Conservation (phyloP, 164 flowering plant genomes). For the Dillenia suffruticosa region DNA sequence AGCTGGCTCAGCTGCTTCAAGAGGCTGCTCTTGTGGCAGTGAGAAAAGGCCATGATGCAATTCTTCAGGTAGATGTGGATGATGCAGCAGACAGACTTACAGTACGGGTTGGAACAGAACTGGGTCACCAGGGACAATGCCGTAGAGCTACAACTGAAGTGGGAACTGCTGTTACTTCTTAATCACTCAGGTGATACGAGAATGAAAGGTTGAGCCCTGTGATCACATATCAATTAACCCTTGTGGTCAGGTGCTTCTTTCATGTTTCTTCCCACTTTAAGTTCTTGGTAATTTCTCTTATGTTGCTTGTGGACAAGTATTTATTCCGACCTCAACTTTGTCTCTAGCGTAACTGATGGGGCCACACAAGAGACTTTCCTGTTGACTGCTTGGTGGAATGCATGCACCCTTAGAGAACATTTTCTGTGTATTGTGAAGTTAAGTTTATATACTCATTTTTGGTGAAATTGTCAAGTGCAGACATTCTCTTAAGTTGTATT, state of each 20-base stretch:
- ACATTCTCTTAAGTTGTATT: conserved; percentile 82
- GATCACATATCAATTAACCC: conserved; percentile 84
- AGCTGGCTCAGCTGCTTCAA: conserved; percentile 86
- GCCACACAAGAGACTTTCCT: too few relatives aligned
- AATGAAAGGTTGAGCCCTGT: conserved; percentile 73
- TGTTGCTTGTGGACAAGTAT: too few relatives aligned
- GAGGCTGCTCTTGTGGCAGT: conserved; percentile 98
- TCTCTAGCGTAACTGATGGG: too few relatives aligned
- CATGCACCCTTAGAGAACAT: too few relatives aligned
- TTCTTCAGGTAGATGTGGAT: conserved; percentile 79
- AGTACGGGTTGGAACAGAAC: conserved; percentile 69
- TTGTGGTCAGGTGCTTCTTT: conserved; percentile 68
- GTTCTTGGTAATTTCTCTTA: background rate
- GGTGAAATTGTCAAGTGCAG: conserved; percentile 35
- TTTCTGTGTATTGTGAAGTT: too few relatives aligned
- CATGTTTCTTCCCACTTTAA: conserved; percentile 9
- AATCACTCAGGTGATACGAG: conserved; percentile 68
- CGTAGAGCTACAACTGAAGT: conserved; percentile 90
- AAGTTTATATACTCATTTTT: background rate
- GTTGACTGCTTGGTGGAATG: too few relatives aligned
- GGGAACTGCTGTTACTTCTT: conserved; percentile 86
- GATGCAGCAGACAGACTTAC: conserved; percentile 95
- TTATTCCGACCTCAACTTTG: too few relatives aligned
- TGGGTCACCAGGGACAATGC: conserved; percentile 89
- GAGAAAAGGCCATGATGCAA: conserved; percentile 68